These are phyloP conservation scores for Lactarius sp. DNA, from an alignment of 768 basidiomycete species.

Conservation along the genomic window DNA sequence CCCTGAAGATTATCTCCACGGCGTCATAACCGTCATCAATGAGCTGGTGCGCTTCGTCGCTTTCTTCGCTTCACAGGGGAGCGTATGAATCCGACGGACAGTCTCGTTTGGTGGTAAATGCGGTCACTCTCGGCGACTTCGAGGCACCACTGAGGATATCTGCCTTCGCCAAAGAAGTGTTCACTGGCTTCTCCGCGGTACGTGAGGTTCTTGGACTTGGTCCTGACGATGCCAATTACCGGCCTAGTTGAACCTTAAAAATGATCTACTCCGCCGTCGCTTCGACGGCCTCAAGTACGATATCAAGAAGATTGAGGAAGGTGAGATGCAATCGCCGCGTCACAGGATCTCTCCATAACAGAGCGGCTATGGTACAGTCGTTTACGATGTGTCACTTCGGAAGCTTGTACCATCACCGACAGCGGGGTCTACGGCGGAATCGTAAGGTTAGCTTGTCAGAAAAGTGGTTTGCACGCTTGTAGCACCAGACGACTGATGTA, in stretches of 20 bases:
- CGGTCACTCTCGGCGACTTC: conserved; percentile 78
- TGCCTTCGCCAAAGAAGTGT: conserved; percentile 72
- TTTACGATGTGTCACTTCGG: conserved; percentile 79
- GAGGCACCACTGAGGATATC: conserved; percentile 77
- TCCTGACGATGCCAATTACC: not conserved
- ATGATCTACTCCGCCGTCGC: conserved; percentile 65
- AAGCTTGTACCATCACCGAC: conserved; percentile 44
- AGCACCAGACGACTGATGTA: not conserved
- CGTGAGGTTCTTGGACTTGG: conserved; percentile 6
- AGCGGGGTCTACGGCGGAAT: conserved; percentile 3
- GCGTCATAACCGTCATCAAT: conserved; percentile 71
- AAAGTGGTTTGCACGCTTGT: not conserved
- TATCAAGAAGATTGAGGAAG: conserved; percentile 87
- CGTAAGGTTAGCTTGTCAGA: conserved; percentile 10
- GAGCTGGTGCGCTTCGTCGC: conserved; percentile 54
- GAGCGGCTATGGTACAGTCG: conserved; percentile 44
- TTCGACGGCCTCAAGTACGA: conserved; percentile 85
- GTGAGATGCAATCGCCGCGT: conserved; percentile 33
- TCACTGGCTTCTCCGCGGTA: conserved; percentile 83
- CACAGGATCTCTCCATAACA: conserved; percentile 2
- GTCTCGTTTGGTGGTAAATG: conserved; percentile 76
- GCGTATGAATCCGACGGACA: conserved; percentile 29
- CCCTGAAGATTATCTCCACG: conserved; percentile 79
- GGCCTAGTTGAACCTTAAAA: conserved; percentile 71
- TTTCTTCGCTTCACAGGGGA: not conserved